Percentiles rank a stretch among this genome's conserved stretches.
Evolutionary conservation across 2,329 filamentous ascomycete species (phyloP).

Genomic region (Microdochium paspali): DNA sequence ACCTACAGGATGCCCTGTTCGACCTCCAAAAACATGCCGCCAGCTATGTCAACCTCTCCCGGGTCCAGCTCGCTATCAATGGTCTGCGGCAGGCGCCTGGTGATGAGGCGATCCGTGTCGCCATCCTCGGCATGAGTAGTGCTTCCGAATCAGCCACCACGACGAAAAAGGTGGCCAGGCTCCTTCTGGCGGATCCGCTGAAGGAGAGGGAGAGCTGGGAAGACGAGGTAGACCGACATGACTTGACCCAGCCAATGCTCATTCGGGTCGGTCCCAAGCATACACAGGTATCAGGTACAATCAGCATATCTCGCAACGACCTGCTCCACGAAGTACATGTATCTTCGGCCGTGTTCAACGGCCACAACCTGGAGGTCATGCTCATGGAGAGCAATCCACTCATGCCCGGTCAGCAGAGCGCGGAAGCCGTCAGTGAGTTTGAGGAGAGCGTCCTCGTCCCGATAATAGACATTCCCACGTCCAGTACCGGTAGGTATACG

Average conservation of each 20-base stretch:
- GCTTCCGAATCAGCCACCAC: slow-evolving; percentile 29
- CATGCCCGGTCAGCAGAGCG: slow-evolving; percentile 24
- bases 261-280: slow-evolving; percentile 41
- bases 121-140: slow-evolving; percentile 39
- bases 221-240: slow-evolving; percentile 42
- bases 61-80: slow-evolving; percentile 61
- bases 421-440: slow-evolving; percentile 30
- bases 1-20: slow-evolving; percentile 50
- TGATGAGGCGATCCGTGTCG: slow-evolving; percentile 48
- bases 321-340: slow-evolving; percentile 51
- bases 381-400: slow-evolving; percentile 42
- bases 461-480: slow-evolving; percentile 57
- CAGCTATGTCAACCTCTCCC: slow-evolving; percentile 56
- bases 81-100: slow-evolving; percentile 49
- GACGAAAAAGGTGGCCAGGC: slow-evolving; percentile 56
- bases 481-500: slow-evolving; percentile 53
- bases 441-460: slow-evolving; percentile 68
- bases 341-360: slow-evolving; percentile 52
- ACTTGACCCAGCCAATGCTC: slow-evolving; percentile 47
- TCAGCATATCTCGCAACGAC: slow-evolving; percentile 26
- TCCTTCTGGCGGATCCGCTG: slow-evolving; percentile 64
- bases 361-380: slow-evolving; percentile 55
- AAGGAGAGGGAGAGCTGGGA: slow-evolving; percentile 58
- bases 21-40: slow-evolving; percentile 52
- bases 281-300: slow-evolving; percentile 26